Base-by-base conservation (phyloP, 306 rosid genomes). In the Amphicarpaea edgeworthii region DNA sequence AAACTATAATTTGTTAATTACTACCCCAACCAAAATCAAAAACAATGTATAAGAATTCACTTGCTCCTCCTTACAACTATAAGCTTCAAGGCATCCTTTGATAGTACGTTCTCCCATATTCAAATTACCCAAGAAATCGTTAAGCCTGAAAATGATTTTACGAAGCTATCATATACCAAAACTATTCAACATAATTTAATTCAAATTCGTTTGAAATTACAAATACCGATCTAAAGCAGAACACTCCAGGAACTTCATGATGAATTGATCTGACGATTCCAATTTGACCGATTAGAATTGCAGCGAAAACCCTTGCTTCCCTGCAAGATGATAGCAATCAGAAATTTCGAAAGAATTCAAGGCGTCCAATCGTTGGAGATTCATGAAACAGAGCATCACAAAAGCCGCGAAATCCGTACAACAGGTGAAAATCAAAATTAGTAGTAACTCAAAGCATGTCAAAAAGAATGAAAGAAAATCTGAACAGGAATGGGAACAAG, bases 81-180 rank as follows among this genome's bases (percentile, higher is more conserved):
- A 95, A 78, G 99, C 99, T 86, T 92, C 99, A 54, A 95, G 88
- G 65, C 88, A 82, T 54, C 97, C 97, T 78, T 85, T 89, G 85
- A 95, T 88, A 14, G 96, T 86, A n/a, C 97, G 90, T 77, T 89
- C 99, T 77, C 99, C 99, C 77, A 95, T 85, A 84, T 95, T 86
- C 77, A 95, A 83, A 89, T 82, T 77, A 81, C 85, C 74, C 62
- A 90, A 82, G 79, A 92, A 95, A 77, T 80, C 90, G 73, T 89
- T 92, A 79, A 92, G 82, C 74, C 97, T 92, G 86, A 21, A 78
- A 77, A 68, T 14, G 28, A 1, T 72, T 49, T 46, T 19, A 17
- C 38, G 32, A 38, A 7, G 45, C 46, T 19, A 77, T 55, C 10
- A 62, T 41, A 7, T 21, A 37, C 40, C 43, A 53, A 60, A 54